A percentile compares a stretch with the other conserved stretches of the same genome.
Conservation (phyloP, 352 stramenopile species). For the Aphanomyces cochlioides region DNA sequence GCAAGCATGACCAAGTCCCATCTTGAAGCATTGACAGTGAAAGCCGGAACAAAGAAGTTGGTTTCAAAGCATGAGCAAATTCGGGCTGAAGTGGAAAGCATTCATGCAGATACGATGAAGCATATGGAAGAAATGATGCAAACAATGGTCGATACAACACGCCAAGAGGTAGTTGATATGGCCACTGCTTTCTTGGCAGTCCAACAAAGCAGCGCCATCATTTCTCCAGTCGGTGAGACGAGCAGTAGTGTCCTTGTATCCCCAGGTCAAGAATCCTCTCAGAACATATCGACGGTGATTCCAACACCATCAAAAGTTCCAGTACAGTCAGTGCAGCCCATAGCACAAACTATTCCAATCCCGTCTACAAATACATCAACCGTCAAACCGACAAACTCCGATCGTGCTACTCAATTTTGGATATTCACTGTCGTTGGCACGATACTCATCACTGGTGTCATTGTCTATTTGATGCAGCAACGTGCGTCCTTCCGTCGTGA, state of each 20-base stretch:
- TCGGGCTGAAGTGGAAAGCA: conserved; percentile 15
- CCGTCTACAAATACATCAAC: background rate
- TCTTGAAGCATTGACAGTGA: background rate
- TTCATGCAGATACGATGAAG: conserved; percentile 27
- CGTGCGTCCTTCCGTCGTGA: conserved; percentile 4
- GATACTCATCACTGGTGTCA: background rate
- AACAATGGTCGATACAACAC: conserved; percentile 19
- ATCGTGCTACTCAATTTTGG: background rate
- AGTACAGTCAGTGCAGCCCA: too few species aligned
- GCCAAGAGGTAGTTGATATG: conserved; percentile 23
- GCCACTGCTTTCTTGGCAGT: background rate
- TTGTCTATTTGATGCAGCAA: conserved; percentile 18
- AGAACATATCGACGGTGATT: background rate
- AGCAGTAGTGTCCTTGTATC: conserved; percentile 1
- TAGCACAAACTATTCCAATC: background rate
- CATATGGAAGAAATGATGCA: conserved; percentile 28
- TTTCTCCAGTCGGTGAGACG: background rate
- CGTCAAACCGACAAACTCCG: background rate
- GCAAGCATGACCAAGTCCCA: conserved; percentile 13
- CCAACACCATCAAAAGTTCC: background rate
- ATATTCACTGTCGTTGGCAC: conserved; percentile 12
- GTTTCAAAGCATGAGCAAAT: conserved; percentile 12
- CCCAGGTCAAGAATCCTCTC: background rate
- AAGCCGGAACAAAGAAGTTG: background rate
- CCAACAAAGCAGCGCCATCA: background rate